phyloP scores from a whole-genome alignment of 176 grass and related monocot species.

The Chrysopogon serrulatus region DNA sequence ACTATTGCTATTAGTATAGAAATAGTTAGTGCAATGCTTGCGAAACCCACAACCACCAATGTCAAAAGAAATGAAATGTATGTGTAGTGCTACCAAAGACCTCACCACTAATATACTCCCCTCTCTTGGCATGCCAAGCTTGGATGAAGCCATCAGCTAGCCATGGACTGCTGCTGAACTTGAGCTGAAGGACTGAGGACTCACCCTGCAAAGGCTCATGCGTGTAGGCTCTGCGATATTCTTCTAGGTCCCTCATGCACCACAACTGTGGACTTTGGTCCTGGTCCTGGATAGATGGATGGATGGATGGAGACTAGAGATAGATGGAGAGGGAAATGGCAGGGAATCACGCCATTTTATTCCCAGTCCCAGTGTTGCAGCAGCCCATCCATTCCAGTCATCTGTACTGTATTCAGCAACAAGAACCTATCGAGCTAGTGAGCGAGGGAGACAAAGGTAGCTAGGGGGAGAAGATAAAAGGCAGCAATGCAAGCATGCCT shows the following conservation, averaged over 20 bases:
- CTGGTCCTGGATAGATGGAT: constrained; percentile 31
- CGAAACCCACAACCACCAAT: constrained; percentile 5
- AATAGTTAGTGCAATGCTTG: not conserved
- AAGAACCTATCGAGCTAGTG: not conserved
- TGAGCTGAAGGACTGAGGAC: not conserved
- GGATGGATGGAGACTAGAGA: constrained; percentile 37
- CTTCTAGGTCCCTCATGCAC: constrained; percentile 29
- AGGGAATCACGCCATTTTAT: constrained; percentile 39
- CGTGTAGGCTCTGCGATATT: constrained; percentile 32
- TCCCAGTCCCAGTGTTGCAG: constrained; percentile 26
- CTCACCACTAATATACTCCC: not conserved
- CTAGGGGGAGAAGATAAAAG: not conserved
- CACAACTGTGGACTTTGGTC: constrained; percentile 36
- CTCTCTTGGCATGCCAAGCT: not conserved
- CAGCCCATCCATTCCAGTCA: constrained; percentile 1
- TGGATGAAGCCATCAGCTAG: not conserved
- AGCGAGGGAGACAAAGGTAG: not conserved
- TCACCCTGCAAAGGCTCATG: constrained; percentile 10
- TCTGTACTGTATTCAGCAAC: not conserved
- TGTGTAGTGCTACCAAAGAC: constrained; percentile 2
- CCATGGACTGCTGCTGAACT: not conserved
- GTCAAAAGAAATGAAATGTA: not conserved
- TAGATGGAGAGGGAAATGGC: constrained; percentile 32
- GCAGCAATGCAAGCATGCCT: not conserved
- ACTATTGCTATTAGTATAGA: not conserved